These are phyloP conservation scores for Candolleomyces efflorescens DNA, from an alignment of 768 basidiomycete genomes.

Conservation along the genomic window DNA sequence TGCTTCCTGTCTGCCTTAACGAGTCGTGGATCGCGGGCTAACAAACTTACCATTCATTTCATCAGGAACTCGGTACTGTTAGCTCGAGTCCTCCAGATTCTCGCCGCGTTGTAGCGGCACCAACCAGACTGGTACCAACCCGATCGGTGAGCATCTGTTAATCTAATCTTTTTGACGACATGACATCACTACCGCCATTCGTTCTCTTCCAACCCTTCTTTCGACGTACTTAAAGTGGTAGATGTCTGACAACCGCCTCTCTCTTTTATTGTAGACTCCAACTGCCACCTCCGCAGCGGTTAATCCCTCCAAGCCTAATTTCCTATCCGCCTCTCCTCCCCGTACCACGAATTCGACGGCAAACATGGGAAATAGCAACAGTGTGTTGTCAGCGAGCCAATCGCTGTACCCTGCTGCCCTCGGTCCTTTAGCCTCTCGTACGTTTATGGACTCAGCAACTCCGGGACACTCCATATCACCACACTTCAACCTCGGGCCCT, in stretches of 20 bases:
- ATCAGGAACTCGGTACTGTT: constrained; percentile 12
- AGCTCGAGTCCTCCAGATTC: constrained; percentile 11
- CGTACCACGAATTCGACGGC: constrained; percentile 1
- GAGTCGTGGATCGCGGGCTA: background rate
- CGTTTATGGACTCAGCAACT: constrained; percentile 6
- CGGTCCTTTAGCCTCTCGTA: background rate
- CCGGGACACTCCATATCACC: constrained; percentile 2
- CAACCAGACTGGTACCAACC: constrained; percentile 8
- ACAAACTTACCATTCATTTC: background rate
- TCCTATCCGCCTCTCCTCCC: constrained; percentile 8
- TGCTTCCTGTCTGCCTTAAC: background rate
- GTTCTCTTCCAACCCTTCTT: background rate
- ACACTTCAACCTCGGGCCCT: background rate
- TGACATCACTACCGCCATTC: constrained; percentile 17
- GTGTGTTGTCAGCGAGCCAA: background rate
- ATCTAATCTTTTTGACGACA: constrained; percentile 5
- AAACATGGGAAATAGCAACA: constrained; percentile 8
- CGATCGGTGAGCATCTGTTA: constrained; percentile 22
- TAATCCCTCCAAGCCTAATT: constrained; percentile 6
- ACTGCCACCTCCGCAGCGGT: constrained; percentile 1
- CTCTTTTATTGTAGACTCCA: background rate
- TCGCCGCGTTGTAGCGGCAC: background rate
- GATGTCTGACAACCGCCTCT: background rate
- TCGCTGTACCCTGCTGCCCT: constrained; percentile 5
- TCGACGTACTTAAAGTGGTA: background rate